Conservation (phyloP, 2,329 filamentous ascomycete species). For the Aureobasidium sp. region DNA sequence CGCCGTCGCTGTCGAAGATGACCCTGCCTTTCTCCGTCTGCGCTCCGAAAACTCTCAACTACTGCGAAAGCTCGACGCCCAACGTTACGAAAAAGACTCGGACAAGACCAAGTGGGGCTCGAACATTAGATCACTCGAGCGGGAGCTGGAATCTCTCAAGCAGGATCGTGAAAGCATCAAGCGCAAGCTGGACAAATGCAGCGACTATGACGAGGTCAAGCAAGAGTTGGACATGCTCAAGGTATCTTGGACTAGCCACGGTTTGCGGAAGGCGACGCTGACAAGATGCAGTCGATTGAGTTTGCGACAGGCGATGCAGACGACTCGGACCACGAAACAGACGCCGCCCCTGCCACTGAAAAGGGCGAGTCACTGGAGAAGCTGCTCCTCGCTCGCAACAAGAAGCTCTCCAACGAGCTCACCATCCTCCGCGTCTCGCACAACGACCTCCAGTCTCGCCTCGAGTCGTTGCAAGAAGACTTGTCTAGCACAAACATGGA, state of each 20-base stretch:
- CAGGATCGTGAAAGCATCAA: constrained; percentile 74
- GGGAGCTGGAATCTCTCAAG: constrained; percentile 64
- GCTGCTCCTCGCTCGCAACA: constrained; percentile 83
- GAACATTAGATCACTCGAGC: constrained; percentile 68
- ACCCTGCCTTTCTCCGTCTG: constrained; percentile 78
- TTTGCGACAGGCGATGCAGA: constrained; percentile 82
- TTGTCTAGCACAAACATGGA: constrained; percentile 76
- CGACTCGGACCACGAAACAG: constrained; percentile 46
- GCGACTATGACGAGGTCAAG: constrained; percentile 93
- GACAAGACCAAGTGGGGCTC: constrained; percentile 68
- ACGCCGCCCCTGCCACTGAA: constrained; percentile 40
- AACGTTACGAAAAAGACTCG: constrained; percentile 72
- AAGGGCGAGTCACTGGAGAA: constrained; percentile 76
- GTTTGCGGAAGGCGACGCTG: constrained; percentile 15
- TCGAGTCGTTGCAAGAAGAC: constrained; percentile 75
- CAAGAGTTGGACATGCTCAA: constrained; percentile 94
- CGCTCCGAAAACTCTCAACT: constrained; percentile 90
- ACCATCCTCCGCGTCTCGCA: constrained; percentile 90
- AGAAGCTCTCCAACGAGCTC: constrained; percentile 89
- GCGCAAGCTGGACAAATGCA: constrained; percentile 76
- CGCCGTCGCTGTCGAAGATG: constrained; percentile 65
- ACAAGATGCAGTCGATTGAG: constrained; percentile 63
- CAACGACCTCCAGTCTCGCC: constrained; percentile 73
- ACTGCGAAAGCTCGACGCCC: constrained; percentile 76
- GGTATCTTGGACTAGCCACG: constrained; percentile 27